A percentile compares a stretch with the other conserved stretches of the same genome.
phyloP scores from a whole-genome alignment of 1,284 basidiomycete species.

The Ceratobasidium sp. region DNA sequence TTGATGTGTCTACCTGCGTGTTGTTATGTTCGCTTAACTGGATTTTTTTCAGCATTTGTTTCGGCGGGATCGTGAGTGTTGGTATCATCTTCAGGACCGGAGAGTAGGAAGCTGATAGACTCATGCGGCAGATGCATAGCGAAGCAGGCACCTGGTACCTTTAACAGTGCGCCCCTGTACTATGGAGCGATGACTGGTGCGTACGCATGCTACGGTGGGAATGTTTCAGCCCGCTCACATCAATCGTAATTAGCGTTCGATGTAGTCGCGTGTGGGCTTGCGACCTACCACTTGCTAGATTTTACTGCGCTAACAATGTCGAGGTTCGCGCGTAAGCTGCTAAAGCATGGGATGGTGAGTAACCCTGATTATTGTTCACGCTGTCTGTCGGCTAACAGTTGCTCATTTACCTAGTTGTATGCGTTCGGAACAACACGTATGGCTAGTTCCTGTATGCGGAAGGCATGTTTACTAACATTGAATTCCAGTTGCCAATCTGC shows the following conservation, averaged over 20 bases:
- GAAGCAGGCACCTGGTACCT: slow-evolving; percentile 24
- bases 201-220: background rate
- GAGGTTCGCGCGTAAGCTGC: slow-evolving; percentile 15
- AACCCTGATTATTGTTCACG: background rate
- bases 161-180: slow-evolving; percentile 39
- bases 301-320: slow-evolving; percentile 26
- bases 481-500: slow-evolving; percentile 22
- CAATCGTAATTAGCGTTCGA: slow-evolving; percentile 11
- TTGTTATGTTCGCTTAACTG: slow-evolving; percentile 1
- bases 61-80: slow-evolving; percentile 22
- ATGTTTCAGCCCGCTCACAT: no score
- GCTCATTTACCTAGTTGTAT: slow-evolving; percentile 13
- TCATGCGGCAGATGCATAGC: slow-evolving; percentile 27
- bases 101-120: background rate
- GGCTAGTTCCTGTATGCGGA: slow-evolving; percentile 6
- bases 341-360: slow-evolving; percentile 37
- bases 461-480: background rate
- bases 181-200: slow-evolving; percentile 35
- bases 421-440: slow-evolving; percentile 37
- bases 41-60: slow-evolving; percentile 19
- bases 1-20: background rate
- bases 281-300: slow-evolving; percentile 32
- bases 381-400: background rate
- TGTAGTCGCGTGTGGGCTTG: slow-evolving; percentile 20
- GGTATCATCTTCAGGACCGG: background rate